These are phyloP conservation scores for Usnea hakonensis DNA, from an alignment of 495 filamentous ascomycete species.

Conservation along the genomic window DNA sequence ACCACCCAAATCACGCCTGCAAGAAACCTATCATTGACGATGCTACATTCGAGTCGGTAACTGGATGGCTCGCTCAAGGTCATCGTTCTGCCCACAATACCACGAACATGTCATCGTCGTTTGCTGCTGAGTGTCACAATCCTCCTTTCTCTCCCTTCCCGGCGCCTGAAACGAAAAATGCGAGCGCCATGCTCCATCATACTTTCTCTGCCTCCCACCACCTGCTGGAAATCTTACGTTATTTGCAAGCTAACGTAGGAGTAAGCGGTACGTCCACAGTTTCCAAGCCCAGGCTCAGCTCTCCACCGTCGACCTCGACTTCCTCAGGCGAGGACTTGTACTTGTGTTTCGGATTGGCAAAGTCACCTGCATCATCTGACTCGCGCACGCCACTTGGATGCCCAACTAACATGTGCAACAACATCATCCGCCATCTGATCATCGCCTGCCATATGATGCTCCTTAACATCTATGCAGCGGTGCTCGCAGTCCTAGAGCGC, in stretches of 20 bases:
- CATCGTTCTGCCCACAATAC: not conserved
- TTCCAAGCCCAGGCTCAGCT: not conserved
- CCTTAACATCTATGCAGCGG: conserved; percentile 16
- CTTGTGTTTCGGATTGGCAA: not conserved
- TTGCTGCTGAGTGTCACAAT: not conserved
- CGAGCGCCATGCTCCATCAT: conserved; percentile 12
- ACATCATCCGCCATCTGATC: conserved; percentile 16
- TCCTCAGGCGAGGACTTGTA: not conserved
- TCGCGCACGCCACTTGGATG: not conserved
- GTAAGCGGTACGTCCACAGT: not conserved
- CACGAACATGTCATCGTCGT: not conserved
- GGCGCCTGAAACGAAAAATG: not conserved
- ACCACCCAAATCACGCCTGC: not conserved
- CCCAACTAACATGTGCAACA: conserved; percentile 9
- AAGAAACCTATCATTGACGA: conserved; percentile 3
- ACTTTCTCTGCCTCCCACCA: conserved; percentile 21
- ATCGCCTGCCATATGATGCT: conserved; percentile 15
- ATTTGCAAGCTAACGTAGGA: not conserved
- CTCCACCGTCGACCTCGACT: not conserved
- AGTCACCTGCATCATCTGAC: not conserved
- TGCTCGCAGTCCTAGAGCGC: conserved; percentile 15
- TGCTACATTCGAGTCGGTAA: conserved; percentile 12
- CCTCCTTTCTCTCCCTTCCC: not conserved
- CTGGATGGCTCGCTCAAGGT: conserved; percentile 13
- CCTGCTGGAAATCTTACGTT: conserved; percentile 18